phyloP scores from a whole-genome alignment of 805 yeast genomes.

The Candida nonsorbophila region DNA sequence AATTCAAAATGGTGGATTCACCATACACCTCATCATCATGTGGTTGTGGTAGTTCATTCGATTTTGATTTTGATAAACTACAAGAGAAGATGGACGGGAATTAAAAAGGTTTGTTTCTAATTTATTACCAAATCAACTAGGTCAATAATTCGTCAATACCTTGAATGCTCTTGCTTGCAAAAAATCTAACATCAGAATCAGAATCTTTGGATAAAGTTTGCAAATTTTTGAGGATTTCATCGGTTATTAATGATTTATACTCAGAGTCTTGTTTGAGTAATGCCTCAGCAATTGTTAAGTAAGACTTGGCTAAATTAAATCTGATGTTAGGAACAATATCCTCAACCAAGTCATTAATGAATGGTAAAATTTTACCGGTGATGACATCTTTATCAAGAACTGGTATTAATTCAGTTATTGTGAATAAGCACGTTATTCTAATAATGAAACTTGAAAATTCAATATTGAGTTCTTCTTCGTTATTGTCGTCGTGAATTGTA shows the following conservation, averaged over 20 bases:
- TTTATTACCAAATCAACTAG: no score
- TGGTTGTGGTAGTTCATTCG: slow-evolving; percentile 44
- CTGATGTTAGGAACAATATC: slow-evolving; percentile 94
- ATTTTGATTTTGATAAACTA: slow-evolving; percentile 43
- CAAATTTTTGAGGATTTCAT: slow-evolving; percentile 59
- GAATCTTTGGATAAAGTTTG: slow-evolving; percentile 61
- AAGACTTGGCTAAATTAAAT: slow-evolving; percentile 89
- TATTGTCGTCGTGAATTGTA: slow-evolving; percentile 18
- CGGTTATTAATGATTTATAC: slow-evolving; percentile 20
- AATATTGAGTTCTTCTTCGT: slow-evolving; percentile 18
- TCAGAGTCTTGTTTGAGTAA: slow-evolving; percentile 22
- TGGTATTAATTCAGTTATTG: slow-evolving; percentile 76
- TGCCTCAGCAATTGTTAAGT: slow-evolving; percentile 54
- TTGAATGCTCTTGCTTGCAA: slow-evolving; percentile 57
- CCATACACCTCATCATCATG: slow-evolving; percentile 67
- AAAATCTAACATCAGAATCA: slow-evolving; percentile 88
- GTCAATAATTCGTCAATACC: slow-evolving; percentile 12
- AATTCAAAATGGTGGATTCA: slow-evolving; percentile 84
- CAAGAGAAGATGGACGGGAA: slow-evolving; percentile 18
- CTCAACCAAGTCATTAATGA: slow-evolving; percentile 59
- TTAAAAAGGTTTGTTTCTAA: no score
- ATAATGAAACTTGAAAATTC: slow-evolving; percentile 76
- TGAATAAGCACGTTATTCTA: slow-evolving; percentile 85
- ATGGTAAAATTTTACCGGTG: slow-evolving; percentile 68
- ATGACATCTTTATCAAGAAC: slow-evolving; percentile 58